Evolutionary conservation across 2,329 filamentous ascomycete species (phyloP).

Genomic region (Calcarisporium arbuscula): DNA sequence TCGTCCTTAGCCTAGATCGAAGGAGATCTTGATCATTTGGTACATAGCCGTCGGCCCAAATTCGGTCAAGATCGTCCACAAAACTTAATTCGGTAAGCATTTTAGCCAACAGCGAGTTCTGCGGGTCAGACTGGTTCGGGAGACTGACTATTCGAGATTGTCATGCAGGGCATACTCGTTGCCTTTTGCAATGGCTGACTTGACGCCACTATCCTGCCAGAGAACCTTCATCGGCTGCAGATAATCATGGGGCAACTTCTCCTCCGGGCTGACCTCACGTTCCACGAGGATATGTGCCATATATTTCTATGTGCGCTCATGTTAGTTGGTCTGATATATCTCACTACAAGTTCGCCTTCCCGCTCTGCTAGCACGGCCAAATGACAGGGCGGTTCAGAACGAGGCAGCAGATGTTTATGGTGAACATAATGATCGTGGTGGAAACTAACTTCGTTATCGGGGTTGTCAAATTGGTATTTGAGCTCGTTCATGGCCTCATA

Average conservation of each 20-base stretch:
- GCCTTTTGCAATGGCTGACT: slow-evolving; percentile 81
- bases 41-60: slow-evolving; percentile 72
- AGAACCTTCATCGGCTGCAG: slow-evolving; percentile 74
- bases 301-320: slow-evolving; percentile 51
- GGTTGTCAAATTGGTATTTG: slow-evolving; percentile 68
- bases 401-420: slow-evolving; percentile 5
- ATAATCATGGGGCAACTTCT: slow-evolving; percentile 72
- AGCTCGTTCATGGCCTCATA: slow-evolving; percentile 87
- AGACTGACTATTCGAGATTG: slow-evolving; percentile 81
- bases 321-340: slow-evolving; percentile 10
- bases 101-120: slow-evolving; percentile 11
- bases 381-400: slow-evolving; percentile 3
- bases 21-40: slow-evolving; percentile 93
- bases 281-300: slow-evolving; percentile 73
- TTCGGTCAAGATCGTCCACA: slow-evolving; percentile 68
- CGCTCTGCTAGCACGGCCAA: too few relatives aligned
- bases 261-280: slow-evolving; percentile 75
- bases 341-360: too few relatives aligned
- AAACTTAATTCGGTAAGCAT: slow-evolving; percentile 51
- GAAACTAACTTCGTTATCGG: slow-evolving; percentile 70
- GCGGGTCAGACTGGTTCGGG: neutral
- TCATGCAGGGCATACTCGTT: slow-evolving; percentile 97
- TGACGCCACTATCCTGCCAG: slow-evolving; percentile 80
- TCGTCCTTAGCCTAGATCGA: slow-evolving; percentile 82
- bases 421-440: neutral